Conservation (phyloP, 345 rosid genomes). For the Sonneratia caseolaris region DNA sequence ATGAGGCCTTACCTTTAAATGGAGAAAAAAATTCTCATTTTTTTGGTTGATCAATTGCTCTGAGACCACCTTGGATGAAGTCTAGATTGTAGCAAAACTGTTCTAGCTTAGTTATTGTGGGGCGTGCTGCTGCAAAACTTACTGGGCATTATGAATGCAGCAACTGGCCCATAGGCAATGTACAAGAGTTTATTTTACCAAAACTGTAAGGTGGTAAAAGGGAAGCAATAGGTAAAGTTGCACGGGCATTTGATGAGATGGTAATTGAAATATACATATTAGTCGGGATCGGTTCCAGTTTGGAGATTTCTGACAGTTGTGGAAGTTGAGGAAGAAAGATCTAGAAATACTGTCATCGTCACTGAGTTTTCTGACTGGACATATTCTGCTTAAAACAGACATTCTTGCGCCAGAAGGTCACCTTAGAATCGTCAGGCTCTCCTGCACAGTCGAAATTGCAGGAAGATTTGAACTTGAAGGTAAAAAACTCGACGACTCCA, state of each 20-base stretch:
- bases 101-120: background rate
- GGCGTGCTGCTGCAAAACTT: background rate
- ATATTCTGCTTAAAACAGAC: constrained; percentile 40
- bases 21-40: background rate
- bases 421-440: constrained; percentile 49
- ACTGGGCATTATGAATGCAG: background rate
- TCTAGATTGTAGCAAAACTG: too few relatives aligned
- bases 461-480: constrained; percentile 21
- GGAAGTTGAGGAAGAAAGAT: background rate
- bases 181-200: background rate
- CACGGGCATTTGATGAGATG: background rate
- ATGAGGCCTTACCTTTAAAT: background rate
- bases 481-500: constrained; percentile 15
- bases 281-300: background rate
- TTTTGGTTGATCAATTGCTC: background rate
- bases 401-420: constrained; percentile 83
- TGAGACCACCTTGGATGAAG: too few relatives aligned
- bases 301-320: background rate
- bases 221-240: background rate
- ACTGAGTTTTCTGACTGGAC: background rate
- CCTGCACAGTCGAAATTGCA: constrained; percentile 33
- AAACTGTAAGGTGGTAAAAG: too few relatives aligned
- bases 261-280: too few relatives aligned
- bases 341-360: background rate
- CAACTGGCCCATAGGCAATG: background rate